phyloP scores from a whole-genome alignment of 2,329 filamentous ascomycete species.

The Emmonsia crescens region DNA sequence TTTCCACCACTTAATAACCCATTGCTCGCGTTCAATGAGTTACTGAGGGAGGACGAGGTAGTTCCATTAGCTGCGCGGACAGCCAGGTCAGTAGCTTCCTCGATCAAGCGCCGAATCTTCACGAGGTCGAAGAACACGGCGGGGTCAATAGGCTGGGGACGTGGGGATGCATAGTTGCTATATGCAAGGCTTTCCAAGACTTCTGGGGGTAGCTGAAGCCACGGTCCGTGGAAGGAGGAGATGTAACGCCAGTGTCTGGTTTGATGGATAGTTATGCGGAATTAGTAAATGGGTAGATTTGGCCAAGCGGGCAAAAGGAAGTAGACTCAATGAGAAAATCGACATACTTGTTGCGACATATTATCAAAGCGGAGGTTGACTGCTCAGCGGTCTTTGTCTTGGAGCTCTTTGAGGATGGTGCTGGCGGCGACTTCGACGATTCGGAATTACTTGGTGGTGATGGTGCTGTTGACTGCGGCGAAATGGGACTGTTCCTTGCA shows the following conservation, averaged over 20 bases:
- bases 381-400: conserved; percentile 14
- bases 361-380: conserved; percentile 44
- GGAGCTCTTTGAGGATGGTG: conserved; percentile 5
- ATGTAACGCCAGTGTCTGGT: conserved; percentile 74
- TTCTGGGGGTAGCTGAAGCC: conserved; percentile 69
- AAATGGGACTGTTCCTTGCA: conserved; percentile 1
- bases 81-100: conserved; percentile 67
- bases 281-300: not conserved
- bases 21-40: conserved; percentile 41
- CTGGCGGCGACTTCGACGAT: conserved; percentile 7
- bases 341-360: conserved; percentile 57
- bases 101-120: conserved; percentile 69
- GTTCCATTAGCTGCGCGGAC: conserved; percentile 67
- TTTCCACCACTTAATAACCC: conserved; percentile 38
- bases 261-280: not conserved
- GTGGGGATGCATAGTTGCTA: conserved; percentile 66
- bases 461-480: conserved; percentile 1
- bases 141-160: conserved; percentile 66
- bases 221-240: conserved; percentile 71
- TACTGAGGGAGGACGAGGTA: conserved; percentile 53
- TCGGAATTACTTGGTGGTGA: conserved; percentile 3
- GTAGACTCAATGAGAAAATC: not conserved
- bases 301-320: not conserved
- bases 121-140: conserved; percentile 73
- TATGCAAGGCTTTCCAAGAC: conserved; percentile 68